Conservation (phyloP, 164 flowering plant genomes). For the Litsea cubeba region DNA sequence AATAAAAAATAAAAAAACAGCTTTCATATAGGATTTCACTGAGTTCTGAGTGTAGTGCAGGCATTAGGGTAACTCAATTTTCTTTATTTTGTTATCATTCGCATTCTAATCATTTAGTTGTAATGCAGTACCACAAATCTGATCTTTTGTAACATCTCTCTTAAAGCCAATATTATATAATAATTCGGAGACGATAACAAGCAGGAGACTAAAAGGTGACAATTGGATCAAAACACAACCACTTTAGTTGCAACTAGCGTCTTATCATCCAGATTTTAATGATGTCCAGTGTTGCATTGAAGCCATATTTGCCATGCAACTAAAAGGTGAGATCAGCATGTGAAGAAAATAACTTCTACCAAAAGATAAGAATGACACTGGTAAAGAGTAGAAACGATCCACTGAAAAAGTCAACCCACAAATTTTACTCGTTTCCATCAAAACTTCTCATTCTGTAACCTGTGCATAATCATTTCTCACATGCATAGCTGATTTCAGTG, state of each 20-base stretch:
- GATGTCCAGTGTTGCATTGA: not conserved
- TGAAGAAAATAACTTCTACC: not conserved
- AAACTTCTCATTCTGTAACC: not conserved
- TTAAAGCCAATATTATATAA: too few relatives aligned
- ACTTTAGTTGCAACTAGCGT: not conserved
- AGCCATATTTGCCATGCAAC: not conserved
- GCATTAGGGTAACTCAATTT: too few relatives aligned
- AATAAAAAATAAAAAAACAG: too few relatives aligned
- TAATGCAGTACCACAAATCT: too few relatives aligned
- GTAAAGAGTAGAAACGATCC: conserved; percentile 9
- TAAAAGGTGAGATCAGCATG: conserved; percentile 11
- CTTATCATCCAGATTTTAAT: not conserved
- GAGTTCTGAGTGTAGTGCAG: too few relatives aligned
- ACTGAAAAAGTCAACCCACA: not conserved
- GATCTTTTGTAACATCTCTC: too few relatives aligned
- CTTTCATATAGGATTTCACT: too few relatives aligned
- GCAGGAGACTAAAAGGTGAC: not conserved
- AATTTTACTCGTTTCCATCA: not conserved
- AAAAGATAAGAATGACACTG: not conserved
- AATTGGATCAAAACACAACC: not conserved
- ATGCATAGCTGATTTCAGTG: too few relatives aligned
- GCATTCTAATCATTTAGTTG: too few relatives aligned
- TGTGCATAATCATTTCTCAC: not conserved
- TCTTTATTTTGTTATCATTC: too few relatives aligned
- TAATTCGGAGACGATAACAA: too few relatives aligned